These are phyloP conservation scores for Collybiopsis luxurians DNA, from an alignment of 768 basidiomycete genomes.

Conservation along the genomic window DNA sequence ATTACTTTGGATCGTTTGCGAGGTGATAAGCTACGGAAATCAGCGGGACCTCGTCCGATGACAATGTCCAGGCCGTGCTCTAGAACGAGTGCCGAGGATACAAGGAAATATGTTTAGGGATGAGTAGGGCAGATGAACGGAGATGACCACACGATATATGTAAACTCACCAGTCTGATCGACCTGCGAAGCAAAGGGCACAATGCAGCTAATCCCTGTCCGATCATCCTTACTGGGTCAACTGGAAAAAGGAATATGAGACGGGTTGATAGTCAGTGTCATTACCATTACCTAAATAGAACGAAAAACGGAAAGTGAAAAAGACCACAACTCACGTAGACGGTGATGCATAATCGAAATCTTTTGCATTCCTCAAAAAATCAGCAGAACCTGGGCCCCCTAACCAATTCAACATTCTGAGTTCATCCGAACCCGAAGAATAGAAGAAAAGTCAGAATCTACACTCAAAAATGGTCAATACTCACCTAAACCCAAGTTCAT, in stretches of 20 bases:
- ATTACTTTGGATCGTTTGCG: conserved; percentile 44
- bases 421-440: no score
- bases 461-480: not conserved
- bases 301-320: no score
- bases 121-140: no score
- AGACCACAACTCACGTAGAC: conserved; percentile 26
- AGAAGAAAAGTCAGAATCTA: not conserved
- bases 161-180: conserved; percentile 42
- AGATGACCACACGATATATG: not conserved
- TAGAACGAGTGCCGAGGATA: no score
- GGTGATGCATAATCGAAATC: conserved; percentile 50
- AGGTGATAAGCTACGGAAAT: conserved; percentile 43
- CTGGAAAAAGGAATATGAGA: no score
- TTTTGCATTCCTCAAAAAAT: conserved; percentile 50
- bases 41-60: conserved; percentile 47
- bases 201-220: conserved; percentile 48
- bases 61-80: conserved; percentile 50
- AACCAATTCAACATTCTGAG: conserved; percentile 47
- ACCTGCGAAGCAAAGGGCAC: conserved; percentile 47
- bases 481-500: conserved; percentile 32
- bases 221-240: conserved; percentile 44
- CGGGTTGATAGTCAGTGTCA: no score
- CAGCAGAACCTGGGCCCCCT: conserved; percentile 46
- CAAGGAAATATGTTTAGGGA: not conserved
- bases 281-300: no score